These are phyloP conservation scores for Pichia paraexigua DNA, from an alignment of 805 yeast genomes.

Conservation along the genomic window DNA sequence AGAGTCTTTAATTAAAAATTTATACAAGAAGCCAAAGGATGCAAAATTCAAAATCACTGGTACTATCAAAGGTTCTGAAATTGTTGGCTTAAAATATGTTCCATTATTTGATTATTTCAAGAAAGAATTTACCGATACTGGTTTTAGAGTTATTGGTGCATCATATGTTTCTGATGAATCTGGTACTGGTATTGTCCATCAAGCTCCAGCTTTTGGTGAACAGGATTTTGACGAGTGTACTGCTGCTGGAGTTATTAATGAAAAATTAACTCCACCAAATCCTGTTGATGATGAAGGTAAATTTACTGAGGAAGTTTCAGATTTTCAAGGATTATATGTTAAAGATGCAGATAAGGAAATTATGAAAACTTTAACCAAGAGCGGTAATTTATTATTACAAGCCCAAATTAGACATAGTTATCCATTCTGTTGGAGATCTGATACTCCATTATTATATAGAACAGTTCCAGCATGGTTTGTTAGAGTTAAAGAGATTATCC, in stretches of 20 bases:
- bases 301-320: constrained; percentile 67
- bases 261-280: constrained; percentile 71
- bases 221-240: constrained; percentile 86
- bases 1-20: constrained; percentile 71
- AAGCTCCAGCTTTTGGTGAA: constrained; percentile 98
- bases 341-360: constrained; percentile 93
- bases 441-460: constrained; percentile 92
- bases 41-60: constrained; percentile 83
- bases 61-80: constrained; percentile 67
- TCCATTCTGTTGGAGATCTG: constrained; percentile 99
- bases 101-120: constrained; percentile 81
- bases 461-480: constrained; percentile 99
- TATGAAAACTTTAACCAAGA: constrained; percentile 72
- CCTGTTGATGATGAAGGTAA: constrained; percentile 92
- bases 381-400: constrained; percentile 66
- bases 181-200: constrained; percentile 99
- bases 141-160: constrained; percentile 74
- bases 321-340: constrained; percentile 77
- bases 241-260: constrained; percentile 65
- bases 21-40: constrained; percentile 90
- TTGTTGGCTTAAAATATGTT: constrained; percentile 69
- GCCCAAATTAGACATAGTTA: constrained; percentile 90
- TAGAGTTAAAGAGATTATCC: constrained; percentile 78
- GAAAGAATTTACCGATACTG: constrained; percentile 66
- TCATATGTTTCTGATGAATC: constrained; percentile 86